A percentile compares a stretch with the other conserved stretches of the same genome.
Conservation (phyloP, 495 filamentous ascomycete genomes). For the Stereocaulon alpinum region DNA sequence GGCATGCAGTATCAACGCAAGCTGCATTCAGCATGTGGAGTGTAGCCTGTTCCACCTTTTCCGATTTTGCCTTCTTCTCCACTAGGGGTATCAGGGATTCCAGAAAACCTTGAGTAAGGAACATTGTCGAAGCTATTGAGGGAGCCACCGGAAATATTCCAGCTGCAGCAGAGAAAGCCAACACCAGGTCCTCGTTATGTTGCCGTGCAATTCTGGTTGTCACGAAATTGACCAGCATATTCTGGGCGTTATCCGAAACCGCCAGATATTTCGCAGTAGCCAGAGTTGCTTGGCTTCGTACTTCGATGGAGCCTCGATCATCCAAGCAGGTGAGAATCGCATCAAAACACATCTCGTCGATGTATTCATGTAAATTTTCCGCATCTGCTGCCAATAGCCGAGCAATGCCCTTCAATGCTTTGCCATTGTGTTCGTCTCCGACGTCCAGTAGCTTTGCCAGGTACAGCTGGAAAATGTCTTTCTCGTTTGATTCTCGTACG, state of each 20-base stretch:
- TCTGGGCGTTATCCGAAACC: constrained; percentile 54
- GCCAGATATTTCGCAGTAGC: constrained; percentile 73
- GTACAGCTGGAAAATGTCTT: constrained; percentile 56
- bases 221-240: constrained; percentile 59
- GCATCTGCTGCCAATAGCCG: constrained; percentile 52
- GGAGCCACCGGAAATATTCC: constrained; percentile 78
- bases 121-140: constrained; percentile 56
- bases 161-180: constrained; percentile 82
- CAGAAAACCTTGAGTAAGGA: constrained; percentile 77
- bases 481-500: constrained; percentile 38
- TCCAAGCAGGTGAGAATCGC: constrained; percentile 71
- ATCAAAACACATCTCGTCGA: constrained; percentile 71
- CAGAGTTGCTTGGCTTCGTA: constrained; percentile 65
- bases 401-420: constrained; percentile 52
- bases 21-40: constrained; percentile 85
- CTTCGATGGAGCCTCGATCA: constrained; percentile 53
- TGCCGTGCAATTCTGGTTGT: constrained; percentile 39
- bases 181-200: constrained; percentile 48
- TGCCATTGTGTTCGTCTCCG: constrained; percentile 47
- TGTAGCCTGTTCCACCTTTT: constrained; percentile 67
- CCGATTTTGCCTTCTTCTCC: constrained; percentile 61
- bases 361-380: constrained; percentile 46
- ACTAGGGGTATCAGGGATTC: constrained; percentile 56
- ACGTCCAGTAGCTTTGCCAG: constrained; percentile 55
- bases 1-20: constrained; percentile 68